Base-by-base conservation (phyloP, 352 stramenopile species). In the Phytophthora ramorum region DNA sequence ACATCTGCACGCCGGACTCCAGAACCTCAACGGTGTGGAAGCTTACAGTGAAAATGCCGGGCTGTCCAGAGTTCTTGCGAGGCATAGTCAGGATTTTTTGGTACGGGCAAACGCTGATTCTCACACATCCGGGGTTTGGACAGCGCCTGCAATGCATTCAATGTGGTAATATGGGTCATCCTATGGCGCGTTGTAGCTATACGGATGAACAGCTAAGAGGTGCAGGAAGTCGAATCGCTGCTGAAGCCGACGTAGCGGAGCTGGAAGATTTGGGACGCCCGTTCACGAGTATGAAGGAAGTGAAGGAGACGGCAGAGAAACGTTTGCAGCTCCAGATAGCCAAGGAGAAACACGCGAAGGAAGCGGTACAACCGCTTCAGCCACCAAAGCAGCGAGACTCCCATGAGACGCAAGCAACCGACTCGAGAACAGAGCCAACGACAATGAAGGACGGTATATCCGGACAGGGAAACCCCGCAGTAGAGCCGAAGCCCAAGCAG, bases 251-350 rank as follows among this genome's bases (percentile, higher is more conserved):
- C 2, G 19, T 64, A 2, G 46, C 24, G 10, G 22, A n/a, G 6
- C n/a, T 64, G 1, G 45, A 45, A 16, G 57, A 50, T 38, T 9
- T 57, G 2, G 46, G 46, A 3, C 38, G 30, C 4, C 35, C 37
- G 2, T 64, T 64, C 22, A 22, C 35, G 0, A 64, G 38, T 19
- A 0, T 57, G 3, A 9, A 41, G 1, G 56, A 64, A 51, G 26
- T 56, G 3, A 17, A 20, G 26, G 2, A 30, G 2, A 8, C 10
- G 1, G 56, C 45, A 28, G 20, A 19, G 26, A 32, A 26, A 20
- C 12, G 12, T 20, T 1, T 13, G 26, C 3, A 38, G 26, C 1
- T 2, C 38, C 13, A 14, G 12, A 1, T 16, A 16, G 35, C 5
- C 5, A 9, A 4, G 12, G 35, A 41, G 30, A n/a, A 13, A n/a